Conservation (phyloP, 225 moss, liverwort and hornwort genomes). For the Lunularia cruciata region DNA sequence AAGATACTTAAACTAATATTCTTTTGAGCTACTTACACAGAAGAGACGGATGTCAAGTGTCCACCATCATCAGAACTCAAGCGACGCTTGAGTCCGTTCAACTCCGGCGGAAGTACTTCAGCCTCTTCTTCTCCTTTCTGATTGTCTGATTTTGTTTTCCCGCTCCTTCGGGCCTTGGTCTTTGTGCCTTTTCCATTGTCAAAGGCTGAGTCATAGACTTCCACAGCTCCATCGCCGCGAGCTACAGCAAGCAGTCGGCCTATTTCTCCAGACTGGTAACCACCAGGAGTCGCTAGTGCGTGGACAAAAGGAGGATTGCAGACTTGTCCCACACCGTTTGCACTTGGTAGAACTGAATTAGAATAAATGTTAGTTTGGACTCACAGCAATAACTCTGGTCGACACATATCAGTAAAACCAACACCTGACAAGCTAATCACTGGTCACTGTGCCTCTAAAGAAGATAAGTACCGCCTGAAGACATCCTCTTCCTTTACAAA, state of each 20-base stretch:
- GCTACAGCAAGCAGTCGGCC: constrained; percentile 78
- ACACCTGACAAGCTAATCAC: background rate
- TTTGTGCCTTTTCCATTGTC: constrained; percentile 30
- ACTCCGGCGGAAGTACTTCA: background rate
- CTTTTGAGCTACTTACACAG: constrained; percentile 55
- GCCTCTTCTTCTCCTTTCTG: background rate
- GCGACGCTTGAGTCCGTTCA: constrained; percentile 64
- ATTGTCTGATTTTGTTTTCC: constrained; percentile 16
- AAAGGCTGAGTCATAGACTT: constrained; percentile 71
- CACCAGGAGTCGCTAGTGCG: constrained; percentile 65
- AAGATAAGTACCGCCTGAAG: too few relatives aligned
- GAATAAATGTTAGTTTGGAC: too few relatives aligned
- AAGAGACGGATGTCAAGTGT: constrained; percentile 72
- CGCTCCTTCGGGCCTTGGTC: constrained; percentile 41
- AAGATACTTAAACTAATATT: too few relatives aligned
- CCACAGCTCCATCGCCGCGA: constrained; percentile 87
- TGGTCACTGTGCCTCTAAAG: too few relatives aligned
- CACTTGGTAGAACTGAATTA: background rate
- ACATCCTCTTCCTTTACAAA: too few relatives aligned
- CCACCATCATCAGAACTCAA: constrained; percentile 62
- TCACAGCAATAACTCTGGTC: too few relatives aligned
- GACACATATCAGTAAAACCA: too few relatives aligned
- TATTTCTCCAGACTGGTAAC: constrained; percentile 58
- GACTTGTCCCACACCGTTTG: constrained; percentile 38
- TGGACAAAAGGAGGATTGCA: constrained; percentile 97